phyloP scores from a whole-genome alignment of 2,329 filamentous ascomycete species.

The Pseudopithomyces chartarum region DNA sequence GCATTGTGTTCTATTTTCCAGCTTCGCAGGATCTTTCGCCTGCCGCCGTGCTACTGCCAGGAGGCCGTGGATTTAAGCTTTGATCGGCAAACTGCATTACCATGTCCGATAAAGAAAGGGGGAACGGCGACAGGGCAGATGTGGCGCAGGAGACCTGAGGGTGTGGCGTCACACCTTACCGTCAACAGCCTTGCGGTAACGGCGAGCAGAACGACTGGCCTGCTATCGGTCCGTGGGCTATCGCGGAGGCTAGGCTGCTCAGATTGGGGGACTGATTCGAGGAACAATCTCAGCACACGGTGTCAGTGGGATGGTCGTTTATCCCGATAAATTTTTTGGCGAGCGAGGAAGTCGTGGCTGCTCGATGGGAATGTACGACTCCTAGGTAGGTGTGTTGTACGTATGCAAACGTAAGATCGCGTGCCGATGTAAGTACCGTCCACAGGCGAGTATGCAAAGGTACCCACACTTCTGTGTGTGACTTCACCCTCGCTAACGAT shows the following conservation, averaged over 20 bases:
- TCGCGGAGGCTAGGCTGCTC: no score
- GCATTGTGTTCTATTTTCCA: background rate
- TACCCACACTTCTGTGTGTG: no score
- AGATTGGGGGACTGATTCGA: background rate
- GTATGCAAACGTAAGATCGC: no score
- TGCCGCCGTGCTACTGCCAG: background rate
- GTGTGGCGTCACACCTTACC: slow-evolving; percentile 3
- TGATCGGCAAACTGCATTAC: slow-evolving; percentile 8
- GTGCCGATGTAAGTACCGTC: no score
- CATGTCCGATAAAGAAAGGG: slow-evolving; percentile 5
- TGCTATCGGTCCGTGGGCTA: background rate
- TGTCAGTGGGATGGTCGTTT: no score
- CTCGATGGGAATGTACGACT: no score
- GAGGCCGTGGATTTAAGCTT: slow-evolving; percentile 6
- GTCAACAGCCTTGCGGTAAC: background rate
- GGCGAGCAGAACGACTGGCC: background rate
- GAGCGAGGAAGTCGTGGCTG: no score
- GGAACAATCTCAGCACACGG: background rate
- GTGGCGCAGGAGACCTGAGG: background rate
- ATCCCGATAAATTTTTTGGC: no score
- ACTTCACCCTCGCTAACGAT: no score
- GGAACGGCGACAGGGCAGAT: background rate
- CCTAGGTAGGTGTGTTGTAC: no score
- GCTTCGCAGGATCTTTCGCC: background rate
- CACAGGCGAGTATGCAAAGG: no score